phyloP scores from a whole-genome alignment of 1,139 yeast genomes.

The Williopsis jadinii region DNA sequence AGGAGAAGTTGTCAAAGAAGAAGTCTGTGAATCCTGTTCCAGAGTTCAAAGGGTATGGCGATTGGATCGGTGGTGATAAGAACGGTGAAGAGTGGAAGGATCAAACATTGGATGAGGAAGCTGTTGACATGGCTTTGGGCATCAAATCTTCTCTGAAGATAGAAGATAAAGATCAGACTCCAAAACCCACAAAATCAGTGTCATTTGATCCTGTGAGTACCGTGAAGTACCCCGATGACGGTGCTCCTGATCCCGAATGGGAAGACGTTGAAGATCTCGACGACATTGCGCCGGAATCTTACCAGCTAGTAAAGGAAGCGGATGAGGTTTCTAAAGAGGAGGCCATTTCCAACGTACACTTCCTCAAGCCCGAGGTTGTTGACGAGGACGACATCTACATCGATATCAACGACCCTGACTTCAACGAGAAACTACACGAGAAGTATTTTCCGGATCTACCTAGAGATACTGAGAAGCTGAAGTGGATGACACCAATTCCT shows the following conservation, averaged over 20 bases:
- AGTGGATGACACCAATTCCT: conserved; percentile 83
- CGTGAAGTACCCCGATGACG: conserved; percentile 9
- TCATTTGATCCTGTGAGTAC: conserved; percentile 8
- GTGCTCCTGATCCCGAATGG: conserved; percentile 11
- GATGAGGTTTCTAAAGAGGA: conserved; percentile 38
- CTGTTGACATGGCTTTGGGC: conserved; percentile 30
- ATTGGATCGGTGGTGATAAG: conserved; percentile 67
- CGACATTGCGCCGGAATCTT: conserved; percentile 37
- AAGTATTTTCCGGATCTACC: conserved; percentile 89
- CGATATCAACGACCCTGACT: conserved; percentile 69
- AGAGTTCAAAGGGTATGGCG: conserved; percentile 61
- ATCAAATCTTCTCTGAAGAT: conserved; percentile 8
- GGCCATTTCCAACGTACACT: conserved; percentile 47
- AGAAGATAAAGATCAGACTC: conserved; percentile 1
- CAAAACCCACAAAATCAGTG: conserved; percentile 10
- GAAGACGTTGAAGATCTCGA: conserved; percentile 33
- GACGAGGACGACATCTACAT: conserved; percentile 30
- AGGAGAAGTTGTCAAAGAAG: conserved; percentile 29
- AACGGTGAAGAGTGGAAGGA: conserved; percentile 28
- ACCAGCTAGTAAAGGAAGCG: conserved; percentile 33
- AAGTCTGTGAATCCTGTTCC: conserved; percentile 33
- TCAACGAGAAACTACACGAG: conserved; percentile 70
- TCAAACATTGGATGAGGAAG: conserved; percentile 24
- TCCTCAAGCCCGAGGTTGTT: conserved; percentile 43
- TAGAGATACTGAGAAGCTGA: conserved; percentile 68